Percentiles rank a stretch among this genome's conserved stretches.
These are phyloP conservation scores for Cladophialophora bantiana DNA, from an alignment of 2,329 filamentous ascomycete species.

Conservation along the genomic window DNA sequence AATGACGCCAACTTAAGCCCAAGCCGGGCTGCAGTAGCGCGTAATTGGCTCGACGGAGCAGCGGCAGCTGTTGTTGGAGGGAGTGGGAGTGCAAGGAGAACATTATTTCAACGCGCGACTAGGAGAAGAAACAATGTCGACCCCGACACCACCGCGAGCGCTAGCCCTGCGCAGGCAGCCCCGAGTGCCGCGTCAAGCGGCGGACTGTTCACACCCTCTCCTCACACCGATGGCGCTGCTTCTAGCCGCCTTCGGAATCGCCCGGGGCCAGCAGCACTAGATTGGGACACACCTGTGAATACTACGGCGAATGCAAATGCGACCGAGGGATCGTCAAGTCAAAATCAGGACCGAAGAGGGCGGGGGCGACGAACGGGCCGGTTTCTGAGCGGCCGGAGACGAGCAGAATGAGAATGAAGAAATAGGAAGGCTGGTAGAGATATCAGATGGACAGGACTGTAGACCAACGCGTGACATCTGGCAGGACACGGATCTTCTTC, in stretches of 20 bases:
- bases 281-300: conserved; percentile 30
- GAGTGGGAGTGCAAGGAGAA: conserved; percentile 25
- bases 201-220: conserved; percentile 29
- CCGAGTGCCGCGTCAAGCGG: conserved; percentile 21
- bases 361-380: conserved; percentile 30
- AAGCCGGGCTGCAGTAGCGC: conserved; percentile 24
- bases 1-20: conserved; percentile 17
- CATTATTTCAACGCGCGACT: conserved; percentile 31
- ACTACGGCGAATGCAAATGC: not conserved
- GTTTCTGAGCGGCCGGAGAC: conserved; percentile 27
- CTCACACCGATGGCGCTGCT: not conserved
- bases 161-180: not conserved
- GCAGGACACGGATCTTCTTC: too few relatives aligned
- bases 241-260: not conserved
- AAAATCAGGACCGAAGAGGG: conserved; percentile 8
- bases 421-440: too few relatives aligned
- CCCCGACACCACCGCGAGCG: not conserved
- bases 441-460: too few relatives aligned
- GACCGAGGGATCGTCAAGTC: not conserved
- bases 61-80: conserved; percentile 25
- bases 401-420: not conserved
- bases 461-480: too few relatives aligned
- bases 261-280: not conserved
- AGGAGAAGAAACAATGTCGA: conserved; percentile 18
- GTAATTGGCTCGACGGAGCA: conserved; percentile 34